A percentile compares a stretch with the other conserved stretches of the same genome.
Evolutionary conservation across 805 yeast species (phyloP).

Genomic region (Myxozyma neotropica): DNA sequence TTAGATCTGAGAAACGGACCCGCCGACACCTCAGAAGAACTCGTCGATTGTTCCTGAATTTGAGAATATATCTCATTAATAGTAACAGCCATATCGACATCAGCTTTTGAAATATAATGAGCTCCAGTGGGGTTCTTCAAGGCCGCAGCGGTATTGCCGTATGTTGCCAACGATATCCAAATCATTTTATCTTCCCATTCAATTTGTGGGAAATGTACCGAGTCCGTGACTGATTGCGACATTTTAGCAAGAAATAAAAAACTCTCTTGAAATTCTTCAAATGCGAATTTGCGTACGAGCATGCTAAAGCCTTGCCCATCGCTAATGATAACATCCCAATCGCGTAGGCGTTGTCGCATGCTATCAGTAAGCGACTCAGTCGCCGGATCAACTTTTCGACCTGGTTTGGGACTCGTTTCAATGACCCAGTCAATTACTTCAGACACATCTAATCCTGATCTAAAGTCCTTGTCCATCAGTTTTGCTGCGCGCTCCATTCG

Average conservation of each 20-base stretch:
- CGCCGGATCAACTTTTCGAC: background rate
- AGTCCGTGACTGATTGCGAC: constrained; percentile 8
- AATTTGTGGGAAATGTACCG: constrained; percentile 18
- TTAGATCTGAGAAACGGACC: background rate
- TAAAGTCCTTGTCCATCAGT: constrained; percentile 4
- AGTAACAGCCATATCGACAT: constrained; percentile 13
- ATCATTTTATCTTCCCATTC: constrained; percentile 14
- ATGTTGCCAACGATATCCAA: constrained; percentile 13
- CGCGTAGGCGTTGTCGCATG: constrained; percentile 12
- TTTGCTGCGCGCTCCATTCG: constrained; percentile 10
- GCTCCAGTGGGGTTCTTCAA: background rate
- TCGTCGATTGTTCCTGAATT: background rate
- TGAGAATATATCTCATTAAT: background rate
- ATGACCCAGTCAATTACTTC: constrained; percentile 10
- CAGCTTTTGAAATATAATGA: constrained; percentile 15
- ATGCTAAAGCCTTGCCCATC: constrained; percentile 1
- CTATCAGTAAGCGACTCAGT: constrained; percentile 11
- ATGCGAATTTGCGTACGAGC: constrained; percentile 9
- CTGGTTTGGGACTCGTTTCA: constrained; percentile 7
- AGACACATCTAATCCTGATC: background rate
- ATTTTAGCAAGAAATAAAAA: constrained; percentile 15
- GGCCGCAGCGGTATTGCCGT: background rate
- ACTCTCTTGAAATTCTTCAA: constrained; percentile 15
- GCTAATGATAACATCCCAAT: constrained; percentile 7
- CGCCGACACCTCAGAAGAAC: background rate